Evolutionary conservation across 306 rosid genomes (phyloP).

Genomic region (Corylus heterophylla): DNA sequence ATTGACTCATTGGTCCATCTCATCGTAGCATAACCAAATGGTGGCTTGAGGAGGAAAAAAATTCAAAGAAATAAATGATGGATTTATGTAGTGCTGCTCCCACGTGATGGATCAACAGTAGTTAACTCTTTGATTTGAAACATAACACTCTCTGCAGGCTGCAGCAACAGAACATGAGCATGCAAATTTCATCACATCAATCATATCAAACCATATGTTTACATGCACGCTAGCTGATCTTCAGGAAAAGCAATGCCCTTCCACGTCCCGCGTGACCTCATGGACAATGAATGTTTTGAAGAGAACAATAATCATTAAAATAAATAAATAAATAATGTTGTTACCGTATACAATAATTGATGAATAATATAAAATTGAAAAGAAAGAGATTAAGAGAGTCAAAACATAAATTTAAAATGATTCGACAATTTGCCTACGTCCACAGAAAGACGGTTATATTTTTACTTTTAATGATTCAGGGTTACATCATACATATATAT

Average conservation of each 20-base stretch:
- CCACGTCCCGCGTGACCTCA: background rate
- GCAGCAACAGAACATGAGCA: background rate
- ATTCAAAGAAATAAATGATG: background rate
- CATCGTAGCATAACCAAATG: background rate
- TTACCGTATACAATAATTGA: too few species aligned
- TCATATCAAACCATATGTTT: background rate
- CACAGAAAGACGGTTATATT: too few species aligned
- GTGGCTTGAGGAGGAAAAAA: background rate
- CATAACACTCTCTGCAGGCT: background rate
- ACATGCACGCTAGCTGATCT: background rate
- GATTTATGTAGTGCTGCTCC: background rate
- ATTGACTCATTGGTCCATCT: background rate
- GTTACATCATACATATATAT: too few species aligned
- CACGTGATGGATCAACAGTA: background rate
- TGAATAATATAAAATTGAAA: too few species aligned
- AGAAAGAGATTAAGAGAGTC: too few species aligned
- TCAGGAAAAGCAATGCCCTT: background rate
- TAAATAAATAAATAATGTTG: too few species aligned
- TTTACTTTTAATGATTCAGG: too few species aligned
- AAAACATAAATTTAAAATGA: too few species aligned
- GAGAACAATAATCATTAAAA: background rate
- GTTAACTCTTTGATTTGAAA: background rate
- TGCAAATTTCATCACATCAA: conserved; percentile 3
- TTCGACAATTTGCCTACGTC: too few species aligned
- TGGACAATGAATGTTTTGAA: background rate